These are phyloP conservation scores for Metroxylon sagu DNA, from an alignment of 176 grass and related monocot genomes.

Conservation along the genomic window DNA sequence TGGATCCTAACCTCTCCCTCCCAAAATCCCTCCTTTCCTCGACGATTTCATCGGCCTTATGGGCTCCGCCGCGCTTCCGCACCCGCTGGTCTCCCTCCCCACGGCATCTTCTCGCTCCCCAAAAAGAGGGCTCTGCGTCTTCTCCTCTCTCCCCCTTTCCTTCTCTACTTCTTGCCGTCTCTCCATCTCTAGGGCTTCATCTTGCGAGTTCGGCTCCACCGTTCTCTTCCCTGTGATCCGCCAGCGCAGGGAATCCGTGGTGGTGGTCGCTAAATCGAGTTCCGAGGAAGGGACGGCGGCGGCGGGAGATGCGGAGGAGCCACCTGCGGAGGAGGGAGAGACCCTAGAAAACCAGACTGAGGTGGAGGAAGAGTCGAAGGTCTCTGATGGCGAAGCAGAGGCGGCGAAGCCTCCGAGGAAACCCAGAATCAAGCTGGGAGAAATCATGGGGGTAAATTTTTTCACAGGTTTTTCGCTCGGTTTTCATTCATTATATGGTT, in stretches of 20 bases:
- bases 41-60: too few species aligned
- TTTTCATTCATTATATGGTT: background rate
- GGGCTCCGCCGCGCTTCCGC: too few species aligned
- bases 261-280: constrained; percentile 20
- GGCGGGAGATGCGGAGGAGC: constrained; percentile 16
- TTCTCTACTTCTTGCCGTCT: constrained; percentile 21
- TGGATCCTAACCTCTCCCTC: too few species aligned
- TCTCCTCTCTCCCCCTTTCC: constrained; percentile 2
- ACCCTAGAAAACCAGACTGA: background rate
- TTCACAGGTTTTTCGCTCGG: background rate
- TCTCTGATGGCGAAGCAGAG: background rate
- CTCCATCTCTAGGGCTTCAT: constrained; percentile 20
- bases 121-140: background rate
- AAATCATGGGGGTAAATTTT: constrained; percentile 78
- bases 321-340: constrained; percentile 15
- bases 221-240: constrained; percentile 4
- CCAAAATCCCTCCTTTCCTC: too few species aligned
- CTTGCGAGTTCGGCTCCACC: background rate
- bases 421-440: constrained; percentile 61
- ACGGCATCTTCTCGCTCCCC: constrained; percentile 29
- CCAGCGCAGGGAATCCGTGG: constrained; percentile 15
- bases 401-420: constrained; percentile 41
- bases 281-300: constrained; percentile 28
- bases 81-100: constrained; percentile 23
- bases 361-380: constrained; percentile 11